These are phyloP conservation scores for Aspergillus novofumigatus DNA, from an alignment of 2,329 filamentous ascomycete species.

Conservation along the genomic window DNA sequence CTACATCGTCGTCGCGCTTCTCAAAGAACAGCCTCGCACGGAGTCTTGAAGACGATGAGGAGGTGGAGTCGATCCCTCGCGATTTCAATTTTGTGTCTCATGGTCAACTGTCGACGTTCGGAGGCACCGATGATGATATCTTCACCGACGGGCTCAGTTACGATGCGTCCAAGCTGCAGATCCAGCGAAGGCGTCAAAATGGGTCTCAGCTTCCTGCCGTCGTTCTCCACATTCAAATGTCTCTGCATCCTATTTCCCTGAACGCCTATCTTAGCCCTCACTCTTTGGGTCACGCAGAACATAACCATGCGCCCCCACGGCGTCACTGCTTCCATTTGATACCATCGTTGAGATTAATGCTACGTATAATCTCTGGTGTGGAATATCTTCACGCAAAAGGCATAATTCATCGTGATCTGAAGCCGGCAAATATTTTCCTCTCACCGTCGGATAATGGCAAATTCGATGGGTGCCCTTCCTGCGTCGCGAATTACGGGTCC, in stretches of 20 bases:
- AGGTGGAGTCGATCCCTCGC: constrained; percentile 48
- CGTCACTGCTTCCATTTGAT: constrained; percentile 61
- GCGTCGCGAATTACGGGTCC: constrained; percentile 27
- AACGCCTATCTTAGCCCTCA: constrained; percentile 52
- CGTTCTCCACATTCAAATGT: constrained; percentile 65
- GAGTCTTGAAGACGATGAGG: constrained; percentile 43
- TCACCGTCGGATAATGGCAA: constrained; percentile 48
- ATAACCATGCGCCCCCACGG: constrained; percentile 18
- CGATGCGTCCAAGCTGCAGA: constrained; percentile 30
- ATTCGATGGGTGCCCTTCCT: constrained; percentile 45
- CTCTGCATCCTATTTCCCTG: constrained; percentile 59
- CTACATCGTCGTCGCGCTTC: constrained; percentile 36
- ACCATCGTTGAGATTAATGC: constrained; percentile 55
- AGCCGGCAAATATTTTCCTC: constrained; percentile 65
- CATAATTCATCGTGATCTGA: constrained; percentile 64
- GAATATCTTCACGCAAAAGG: constrained; percentile 60
- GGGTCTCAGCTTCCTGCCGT: constrained; percentile 35
- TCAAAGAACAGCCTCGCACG: constrained; percentile 39
- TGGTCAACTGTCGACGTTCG: constrained; percentile 33
- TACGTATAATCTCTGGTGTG: constrained; percentile 58
- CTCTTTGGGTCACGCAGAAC: constrained; percentile 15
- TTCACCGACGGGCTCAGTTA: constrained; percentile 41
- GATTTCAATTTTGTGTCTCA: constrained; percentile 29
- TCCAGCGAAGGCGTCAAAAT: constrained; percentile 21
- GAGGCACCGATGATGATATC: constrained; percentile 34